Base-by-base conservation (phyloP, 139 green algal genomes). In the Chlamydomonas applanata region DNA sequence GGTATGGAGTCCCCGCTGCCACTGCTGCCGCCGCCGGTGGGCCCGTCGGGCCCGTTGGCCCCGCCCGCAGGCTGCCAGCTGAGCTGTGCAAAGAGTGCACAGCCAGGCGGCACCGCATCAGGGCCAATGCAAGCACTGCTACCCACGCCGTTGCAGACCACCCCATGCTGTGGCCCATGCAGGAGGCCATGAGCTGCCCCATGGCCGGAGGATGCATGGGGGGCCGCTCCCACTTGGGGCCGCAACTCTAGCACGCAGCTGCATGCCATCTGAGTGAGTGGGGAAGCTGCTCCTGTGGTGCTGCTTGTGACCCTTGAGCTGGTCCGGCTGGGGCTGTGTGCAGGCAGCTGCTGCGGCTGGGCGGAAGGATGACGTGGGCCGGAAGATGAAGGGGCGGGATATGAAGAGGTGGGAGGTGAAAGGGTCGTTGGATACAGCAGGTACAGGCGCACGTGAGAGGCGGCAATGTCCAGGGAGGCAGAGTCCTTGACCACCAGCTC, bases 91-190 rank as follows among this genome's bases (percentile, higher is more conserved):
- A 62, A 62, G 13, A 62, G 7, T 5, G 24, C 54, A 14, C 62
- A 70, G 5, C 62, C 62, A 5, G 29, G 17, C 3, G 62, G 62
- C 62, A 70, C 62, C 9, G 34, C 62, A 53, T 70, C 62, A 22
- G 62, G 62, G 17, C 62, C 62, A 7, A 62, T 17, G 7, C 9
- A 30, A 11, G 3, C 32, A 30, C n/a, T 53, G 30, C 3, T 32
- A 13, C 22, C 62, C 40, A 19, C 40, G 7, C 40, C 11, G 40
- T 49, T 11, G 7, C 40, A 19, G 40, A 19, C 40, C 40, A 11
- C 11, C 7, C 40, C 40, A 7, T 25, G 62, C 62, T 46, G 32
- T 29, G 14, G 22, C 25, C 60, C 25, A n/a, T 27, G 30, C 62
- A 70, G 62, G 4, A 62, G 13, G 9, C 54, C 40, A 49, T 49